Evolutionary conservation across 352 stramenopile species (phyloP).

Genomic region (Phytophthora multivora): DNA sequence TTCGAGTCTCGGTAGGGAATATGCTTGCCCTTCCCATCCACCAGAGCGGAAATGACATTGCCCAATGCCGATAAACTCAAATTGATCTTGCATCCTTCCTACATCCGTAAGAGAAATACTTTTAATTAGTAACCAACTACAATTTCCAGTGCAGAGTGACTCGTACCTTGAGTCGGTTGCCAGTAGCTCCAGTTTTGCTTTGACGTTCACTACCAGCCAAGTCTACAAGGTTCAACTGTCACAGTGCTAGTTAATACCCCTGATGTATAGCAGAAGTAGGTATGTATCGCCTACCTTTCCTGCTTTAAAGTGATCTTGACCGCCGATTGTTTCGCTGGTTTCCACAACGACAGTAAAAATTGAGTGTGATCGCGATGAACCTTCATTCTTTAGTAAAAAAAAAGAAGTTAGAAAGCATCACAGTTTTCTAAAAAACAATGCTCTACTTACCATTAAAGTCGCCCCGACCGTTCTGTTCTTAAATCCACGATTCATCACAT

Average conservation of each 20-base stretch:
- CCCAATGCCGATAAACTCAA: constrained; percentile 76
- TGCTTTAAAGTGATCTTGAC: constrained; percentile 80
- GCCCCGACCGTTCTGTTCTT: constrained; percentile 85
- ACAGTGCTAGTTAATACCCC: background rate
- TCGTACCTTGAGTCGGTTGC: constrained; percentile 69
- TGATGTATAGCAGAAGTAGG: no score
- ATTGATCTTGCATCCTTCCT: constrained; percentile 91
- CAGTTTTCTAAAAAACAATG: background rate
- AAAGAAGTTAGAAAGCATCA: background rate
- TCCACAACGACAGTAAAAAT: constrained; percentile 89
- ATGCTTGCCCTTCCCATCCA: constrained; percentile 86
- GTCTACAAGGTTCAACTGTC: constrained; percentile 82
- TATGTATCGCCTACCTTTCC: constrained; percentile 83
- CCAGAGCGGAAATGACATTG: constrained; percentile 87
- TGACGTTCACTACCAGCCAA: constrained; percentile 82
- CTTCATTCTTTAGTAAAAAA: constrained; percentile 63
- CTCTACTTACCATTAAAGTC: constrained; percentile 74
- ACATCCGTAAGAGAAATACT: no score
- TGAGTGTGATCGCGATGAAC: constrained; percentile 81
- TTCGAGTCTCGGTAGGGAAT: constrained; percentile 94
- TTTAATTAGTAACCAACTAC: no score
- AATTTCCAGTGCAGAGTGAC: background rate
- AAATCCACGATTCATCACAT: constrained; percentile 79
- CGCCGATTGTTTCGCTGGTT: constrained; percentile 76
- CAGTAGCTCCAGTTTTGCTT: constrained; percentile 85